These are phyloP conservation scores for Carpinus viminea DNA, from an alignment of 306 rosid genomes.

Conservation along the genomic window DNA sequence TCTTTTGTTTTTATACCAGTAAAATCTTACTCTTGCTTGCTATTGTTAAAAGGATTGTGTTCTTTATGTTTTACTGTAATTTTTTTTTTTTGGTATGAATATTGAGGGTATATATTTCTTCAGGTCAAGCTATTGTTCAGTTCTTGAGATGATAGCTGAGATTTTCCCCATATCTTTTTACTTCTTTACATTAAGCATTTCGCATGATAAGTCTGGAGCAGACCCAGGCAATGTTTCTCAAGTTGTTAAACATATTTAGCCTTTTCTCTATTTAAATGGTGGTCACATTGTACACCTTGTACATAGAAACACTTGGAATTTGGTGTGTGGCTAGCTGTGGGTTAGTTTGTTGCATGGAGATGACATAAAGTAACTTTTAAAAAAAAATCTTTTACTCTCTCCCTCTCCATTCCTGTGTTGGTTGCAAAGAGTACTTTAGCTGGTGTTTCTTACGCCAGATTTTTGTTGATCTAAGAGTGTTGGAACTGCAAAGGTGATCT, in stretches of 20 bases:
- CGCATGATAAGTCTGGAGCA: background rate
- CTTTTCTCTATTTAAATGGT: too few species aligned
- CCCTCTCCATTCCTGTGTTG: background rate
- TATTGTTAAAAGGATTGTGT: background rate
- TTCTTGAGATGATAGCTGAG: background rate
- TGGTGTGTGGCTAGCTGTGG: background rate
- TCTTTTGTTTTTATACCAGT: background rate
- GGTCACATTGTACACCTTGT: too few species aligned
- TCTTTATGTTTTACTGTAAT: background rate
- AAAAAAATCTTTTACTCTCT: background rate
- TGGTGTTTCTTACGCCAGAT: background rate
- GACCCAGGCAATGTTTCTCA: background rate
- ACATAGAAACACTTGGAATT: too few species aligned
- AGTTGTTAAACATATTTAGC: too few species aligned
- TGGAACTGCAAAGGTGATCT: background rate
- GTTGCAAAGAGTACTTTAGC: background rate
- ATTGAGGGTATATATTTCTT: background rate
- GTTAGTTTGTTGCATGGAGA: background rate
- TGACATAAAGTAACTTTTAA: background rate
- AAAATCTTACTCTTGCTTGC: background rate
- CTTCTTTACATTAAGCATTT: background rate
- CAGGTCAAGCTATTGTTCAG: background rate
- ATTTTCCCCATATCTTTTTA: background rate
- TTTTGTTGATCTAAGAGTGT: background rate
- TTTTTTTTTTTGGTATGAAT: background rate